phyloP scores from a whole-genome alignment of 305 asterid species.

The Ajuga reptans region DNA sequence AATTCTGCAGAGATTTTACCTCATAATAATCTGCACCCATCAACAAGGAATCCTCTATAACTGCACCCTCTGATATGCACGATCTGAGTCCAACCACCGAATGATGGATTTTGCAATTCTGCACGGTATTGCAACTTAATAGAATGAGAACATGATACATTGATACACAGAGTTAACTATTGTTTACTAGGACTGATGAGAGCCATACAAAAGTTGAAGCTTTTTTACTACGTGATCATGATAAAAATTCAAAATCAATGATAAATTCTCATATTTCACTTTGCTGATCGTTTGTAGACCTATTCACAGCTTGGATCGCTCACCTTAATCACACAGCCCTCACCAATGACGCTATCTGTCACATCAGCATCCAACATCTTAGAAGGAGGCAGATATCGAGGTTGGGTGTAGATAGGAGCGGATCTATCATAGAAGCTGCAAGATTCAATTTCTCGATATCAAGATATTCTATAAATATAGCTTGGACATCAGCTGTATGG shows the following conservation, averaged over 20 bases:
- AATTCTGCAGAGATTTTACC: slow-evolving; percentile 37
- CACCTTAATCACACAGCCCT: slow-evolving; percentile 94
- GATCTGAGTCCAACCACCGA: slow-evolving; percentile 93
- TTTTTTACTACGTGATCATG: neutral
- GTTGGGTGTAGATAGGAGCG: slow-evolving; percentile 92
- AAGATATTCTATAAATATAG: slow-evolving; percentile 1
- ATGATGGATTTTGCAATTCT: slow-evolving; percentile 93
- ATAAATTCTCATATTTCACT: neutral
- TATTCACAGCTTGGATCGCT: slow-evolving; percentile 1
- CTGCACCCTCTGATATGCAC: slow-evolving; percentile 87
- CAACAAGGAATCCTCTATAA: slow-evolving; percentile 72
- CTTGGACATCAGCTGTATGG: neutral
- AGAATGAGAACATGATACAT: neutral
- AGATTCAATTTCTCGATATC: slow-evolving; percentile 21
- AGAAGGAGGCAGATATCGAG: slow-evolving; percentile 92
- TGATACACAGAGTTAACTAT: neutral
- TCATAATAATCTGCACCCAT: slow-evolving; percentile 96
- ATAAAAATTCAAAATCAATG: neutral
- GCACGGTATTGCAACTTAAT: slow-evolving; percentile 19
- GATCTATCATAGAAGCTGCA: slow-evolving; percentile 92
- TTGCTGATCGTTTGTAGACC: neutral
- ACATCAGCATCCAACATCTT: slow-evolving; percentile 98
- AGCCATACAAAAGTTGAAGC: neutral
- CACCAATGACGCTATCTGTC: slow-evolving; percentile 90
- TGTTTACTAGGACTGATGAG: neutral